Percentiles rank a stretch among this genome's conserved stretches.
Evolutionary conservation across 176 grass and related monocot genomes (phyloP).

Genomic region (Rhipidocladum racemiflorum): DNA sequence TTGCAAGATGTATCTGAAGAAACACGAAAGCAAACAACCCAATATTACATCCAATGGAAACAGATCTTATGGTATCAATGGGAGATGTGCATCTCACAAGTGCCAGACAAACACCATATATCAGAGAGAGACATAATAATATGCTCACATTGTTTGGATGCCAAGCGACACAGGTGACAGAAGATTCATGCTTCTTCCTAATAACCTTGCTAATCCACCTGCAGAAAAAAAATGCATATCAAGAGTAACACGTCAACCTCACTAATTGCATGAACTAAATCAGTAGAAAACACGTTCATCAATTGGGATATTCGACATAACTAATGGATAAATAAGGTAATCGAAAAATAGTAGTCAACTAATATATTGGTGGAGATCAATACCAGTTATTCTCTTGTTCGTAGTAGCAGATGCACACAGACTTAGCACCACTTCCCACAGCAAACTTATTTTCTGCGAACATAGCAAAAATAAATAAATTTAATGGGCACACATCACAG

Average conservation of each 20-base stretch:
- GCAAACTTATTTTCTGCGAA: constrained; percentile 98
- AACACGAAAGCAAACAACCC: constrained; percentile 25
- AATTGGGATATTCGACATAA: neutral
- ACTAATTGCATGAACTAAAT: constrained; percentile 21
- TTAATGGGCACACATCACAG: neutral
- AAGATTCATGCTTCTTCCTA: constrained; percentile 94
- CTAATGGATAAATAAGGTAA: constrained; percentile 5
- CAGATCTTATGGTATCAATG: neutral
- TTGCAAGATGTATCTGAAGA: constrained; percentile 93
- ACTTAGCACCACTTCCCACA: constrained; percentile 97
- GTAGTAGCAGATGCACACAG: constrained; percentile 95
- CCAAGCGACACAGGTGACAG: constrained; percentile 90
- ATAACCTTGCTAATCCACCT: constrained; percentile 99
- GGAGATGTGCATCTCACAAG: neutral
- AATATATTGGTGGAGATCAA: constrained; percentile 12
- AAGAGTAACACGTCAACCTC: neutral
- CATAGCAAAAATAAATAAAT: constrained; percentile 12
- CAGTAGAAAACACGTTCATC: neutral
- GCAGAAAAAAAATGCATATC: constrained; percentile 8
- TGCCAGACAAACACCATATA: neutral
- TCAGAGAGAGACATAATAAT: neutral
- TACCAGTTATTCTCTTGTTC: constrained; percentile 99
- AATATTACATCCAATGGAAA: constrained; percentile 9
- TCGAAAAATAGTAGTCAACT: neutral
- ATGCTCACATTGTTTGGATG: constrained; percentile 96